Evolutionary conservation across 768 basidiomycete genomes (phyloP).

Genomic region (Pisolithus albus): DNA sequence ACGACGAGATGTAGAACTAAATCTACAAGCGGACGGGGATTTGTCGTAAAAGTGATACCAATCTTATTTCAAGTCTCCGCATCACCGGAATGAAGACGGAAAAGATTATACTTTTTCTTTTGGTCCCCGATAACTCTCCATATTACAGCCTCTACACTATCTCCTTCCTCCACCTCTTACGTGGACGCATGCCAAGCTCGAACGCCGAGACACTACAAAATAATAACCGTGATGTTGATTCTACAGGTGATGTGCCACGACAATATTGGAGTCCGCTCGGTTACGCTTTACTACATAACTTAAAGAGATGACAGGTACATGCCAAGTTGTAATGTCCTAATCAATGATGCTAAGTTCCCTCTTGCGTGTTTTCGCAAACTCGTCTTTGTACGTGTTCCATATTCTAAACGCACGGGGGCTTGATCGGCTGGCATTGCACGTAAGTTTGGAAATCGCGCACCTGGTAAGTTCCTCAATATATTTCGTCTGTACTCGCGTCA

Average conservation of each 20-base stretch:
- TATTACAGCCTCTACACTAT: background rate
- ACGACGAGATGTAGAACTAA: conserved; percentile 60
- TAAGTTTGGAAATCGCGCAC: conserved; percentile 37
- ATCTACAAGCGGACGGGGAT: background rate
- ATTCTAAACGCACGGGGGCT: conserved; percentile 46
- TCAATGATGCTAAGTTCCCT: conserved; percentile 76
- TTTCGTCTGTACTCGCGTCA: conserved; percentile 68
- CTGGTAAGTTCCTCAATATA: conserved; percentile 92
- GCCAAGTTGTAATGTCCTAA: conserved; percentile 22
- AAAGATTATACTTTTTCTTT: no score
- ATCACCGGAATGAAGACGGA: background rate
- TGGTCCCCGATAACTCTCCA: no score
- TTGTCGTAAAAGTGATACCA: background rate
- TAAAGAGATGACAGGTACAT: background rate
- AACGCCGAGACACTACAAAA: background rate
- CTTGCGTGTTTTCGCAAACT: conserved; percentile 78
- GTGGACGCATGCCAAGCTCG: background rate
- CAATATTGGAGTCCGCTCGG: background rate
- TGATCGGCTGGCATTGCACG: background rate
- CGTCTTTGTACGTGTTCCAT: conserved; percentile 94
- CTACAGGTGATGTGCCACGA: no score
- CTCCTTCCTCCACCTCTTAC: background rate
- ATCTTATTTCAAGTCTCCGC: background rate
- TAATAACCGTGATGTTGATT: no score
- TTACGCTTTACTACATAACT: background rate